phyloP scores from a whole-genome alignment of 805 yeast species.

The Candida sonorensis region DNA sequence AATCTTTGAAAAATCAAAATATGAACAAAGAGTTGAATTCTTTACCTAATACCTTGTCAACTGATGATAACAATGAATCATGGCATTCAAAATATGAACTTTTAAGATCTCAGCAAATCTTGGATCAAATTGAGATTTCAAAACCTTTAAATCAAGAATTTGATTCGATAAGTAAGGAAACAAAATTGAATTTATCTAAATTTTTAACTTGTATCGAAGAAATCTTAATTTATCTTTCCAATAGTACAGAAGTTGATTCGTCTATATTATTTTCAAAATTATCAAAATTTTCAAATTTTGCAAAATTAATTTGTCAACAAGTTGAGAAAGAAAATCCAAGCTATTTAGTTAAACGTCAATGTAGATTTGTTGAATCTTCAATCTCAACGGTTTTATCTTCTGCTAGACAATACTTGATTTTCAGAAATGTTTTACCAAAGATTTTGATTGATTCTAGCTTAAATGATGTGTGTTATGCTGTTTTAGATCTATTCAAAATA shows the following conservation, averaged over 20 bases:
- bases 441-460: constrained; percentile 69
- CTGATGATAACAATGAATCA: constrained; percentile 21
- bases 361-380: constrained; percentile 51
- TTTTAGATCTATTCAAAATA: constrained; percentile 37
- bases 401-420: constrained; percentile 64
- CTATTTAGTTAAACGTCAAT: constrained; percentile 28
- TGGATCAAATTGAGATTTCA: constrained; percentile 5
- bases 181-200: constrained; percentile 28
- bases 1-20: too few relatives aligned
- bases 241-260: constrained; percentile 20
- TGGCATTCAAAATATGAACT: constrained; percentile 50
- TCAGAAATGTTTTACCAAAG: constrained; percentile 59
- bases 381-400: constrained; percentile 71
- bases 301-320: constrained; percentile 31
- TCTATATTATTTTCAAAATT: constrained; percentile 44
- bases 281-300: constrained; percentile 41
- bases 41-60: too few relatives aligned
- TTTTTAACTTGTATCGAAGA: constrained; percentile 45
- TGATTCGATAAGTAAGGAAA: constrained; percentile 1
- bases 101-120: constrained; percentile 26
- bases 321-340: constrained; percentile 19
- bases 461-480: constrained; percentile 61
- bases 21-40: too few relatives aligned
- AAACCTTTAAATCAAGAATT: constrained; percentile 1
- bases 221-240: constrained; percentile 27